These are phyloP conservation scores for Tylopilus orsonianus DNA, from an alignment of 1,284 basidiomycete species.

Conservation along the genomic window DNA sequence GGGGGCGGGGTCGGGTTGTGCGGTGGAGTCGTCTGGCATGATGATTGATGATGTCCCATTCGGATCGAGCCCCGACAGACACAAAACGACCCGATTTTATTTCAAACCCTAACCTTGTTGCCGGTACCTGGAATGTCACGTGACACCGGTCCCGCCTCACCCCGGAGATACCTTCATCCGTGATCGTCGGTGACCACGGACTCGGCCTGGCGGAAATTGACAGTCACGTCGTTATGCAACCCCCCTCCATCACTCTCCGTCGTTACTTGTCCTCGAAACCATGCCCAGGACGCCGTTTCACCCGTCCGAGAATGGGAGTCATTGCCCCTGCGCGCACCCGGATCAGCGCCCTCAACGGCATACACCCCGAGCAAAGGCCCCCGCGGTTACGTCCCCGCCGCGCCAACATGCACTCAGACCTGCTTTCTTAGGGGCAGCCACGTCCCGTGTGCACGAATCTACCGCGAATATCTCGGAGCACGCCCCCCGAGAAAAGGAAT, in stretches of 20 bases:
- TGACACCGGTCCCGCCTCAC: conserved; percentile 22
- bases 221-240: conserved; percentile 23
- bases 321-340: no score
- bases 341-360: no score
- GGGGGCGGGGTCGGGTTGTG: conserved; percentile 18
- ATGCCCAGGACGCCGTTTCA: no score
- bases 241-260: conserved; percentile 2
- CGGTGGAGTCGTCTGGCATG: conserved; percentile 48
- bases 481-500: conserved; percentile 13
- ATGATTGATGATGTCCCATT: conserved; percentile 24
- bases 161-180: conserved; percentile 2
- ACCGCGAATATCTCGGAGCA: conserved; percentile 27
- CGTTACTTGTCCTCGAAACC: conserved; percentile 5
- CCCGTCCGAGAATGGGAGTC: conserved; percentile 12
- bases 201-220: conserved; percentile 17
- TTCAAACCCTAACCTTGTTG: conserved; percentile 29
- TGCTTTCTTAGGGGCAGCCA: neutral
- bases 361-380: neutral
- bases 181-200: conserved; percentile 16
- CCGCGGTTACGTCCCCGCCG: conserved; percentile 1
- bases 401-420: conserved; percentile 1
- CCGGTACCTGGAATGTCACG: conserved; percentile 12
- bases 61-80: conserved; percentile 34
- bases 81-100: conserved; percentile 22
- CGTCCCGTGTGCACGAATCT: conserved; percentile 13